Evolutionary conservation across 2,329 filamentous ascomycete genomes (phyloP).

Genomic region (Chaetomium sp.): DNA sequence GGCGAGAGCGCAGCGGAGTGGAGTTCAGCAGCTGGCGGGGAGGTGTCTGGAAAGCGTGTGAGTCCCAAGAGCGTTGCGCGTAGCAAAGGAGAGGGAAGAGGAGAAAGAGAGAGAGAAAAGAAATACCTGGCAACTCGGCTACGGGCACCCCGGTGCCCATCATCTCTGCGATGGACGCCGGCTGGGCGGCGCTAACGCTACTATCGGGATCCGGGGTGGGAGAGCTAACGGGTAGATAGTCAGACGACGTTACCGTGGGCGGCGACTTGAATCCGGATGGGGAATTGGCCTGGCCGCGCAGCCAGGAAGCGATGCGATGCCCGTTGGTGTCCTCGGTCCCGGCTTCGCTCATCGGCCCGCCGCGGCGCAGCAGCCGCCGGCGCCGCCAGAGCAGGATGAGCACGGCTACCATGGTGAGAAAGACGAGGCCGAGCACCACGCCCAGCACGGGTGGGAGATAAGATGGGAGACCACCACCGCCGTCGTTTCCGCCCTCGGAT

Average conservation of each 20-base stretch:
- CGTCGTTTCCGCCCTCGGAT: slow-evolving; percentile 10
- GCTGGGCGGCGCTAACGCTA: slow-evolving; percentile 2
- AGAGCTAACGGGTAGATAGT: slow-evolving; percentile 27
- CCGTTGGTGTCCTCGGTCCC: slow-evolving; percentile 42
- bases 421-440: slow-evolving; percentile 52
- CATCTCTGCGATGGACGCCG: slow-evolving; percentile 20
- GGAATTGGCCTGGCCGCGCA: slow-evolving; percentile 36
- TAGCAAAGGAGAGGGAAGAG: background rate
- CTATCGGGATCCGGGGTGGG: slow-evolving; percentile 34
- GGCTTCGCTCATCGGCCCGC: slow-evolving; percentile 32
- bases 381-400: slow-evolving; percentile 48
- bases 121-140: slow-evolving; percentile 43
- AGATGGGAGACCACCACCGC: slow-evolving; percentile 39
- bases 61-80: too few relatives aligned
- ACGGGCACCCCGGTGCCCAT: slow-evolving; percentile 20
- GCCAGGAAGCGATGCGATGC: slow-evolving; percentile 46
- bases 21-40: slow-evolving; percentile 37
- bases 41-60: slow-evolving; percentile 33
- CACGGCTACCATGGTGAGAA: slow-evolving; percentile 46
- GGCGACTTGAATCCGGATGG: slow-evolving; percentile 34
- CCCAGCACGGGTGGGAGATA: slow-evolving; percentile 58
- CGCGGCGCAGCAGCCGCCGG: slow-evolving; percentile 35
- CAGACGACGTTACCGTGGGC: slow-evolving; percentile 41
- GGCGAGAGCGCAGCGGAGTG: slow-evolving; percentile 29
- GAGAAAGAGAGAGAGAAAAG: background rate